These are phyloP conservation scores for Phytopythium sindhum DNA, from an alignment of 352 stramenopile genomes.

Conservation along the genomic window DNA sequence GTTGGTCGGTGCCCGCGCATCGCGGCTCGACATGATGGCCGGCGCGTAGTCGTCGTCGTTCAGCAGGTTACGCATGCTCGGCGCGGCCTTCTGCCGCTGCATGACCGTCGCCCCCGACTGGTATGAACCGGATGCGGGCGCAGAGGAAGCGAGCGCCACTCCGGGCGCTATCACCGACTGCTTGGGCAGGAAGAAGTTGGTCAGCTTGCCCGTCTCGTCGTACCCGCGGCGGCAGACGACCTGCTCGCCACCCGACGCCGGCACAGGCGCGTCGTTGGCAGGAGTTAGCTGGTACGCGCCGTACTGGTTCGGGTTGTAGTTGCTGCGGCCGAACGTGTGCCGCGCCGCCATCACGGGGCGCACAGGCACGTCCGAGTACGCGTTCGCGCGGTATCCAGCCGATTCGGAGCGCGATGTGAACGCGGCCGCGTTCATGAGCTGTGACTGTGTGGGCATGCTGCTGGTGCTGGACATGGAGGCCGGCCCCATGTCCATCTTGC, in stretches of 20 bases:
- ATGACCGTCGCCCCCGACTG: slow-evolving; percentile 1
- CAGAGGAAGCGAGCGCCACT: not conserved
- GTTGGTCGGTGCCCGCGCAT: not conserved
- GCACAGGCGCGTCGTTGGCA: slow-evolving; percentile 35
- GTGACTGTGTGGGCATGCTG: slow-evolving; percentile 6
- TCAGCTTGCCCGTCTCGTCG: slow-evolving; percentile 75
- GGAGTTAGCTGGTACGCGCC: slow-evolving; percentile 58
- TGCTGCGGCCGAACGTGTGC: slow-evolving; percentile 47
- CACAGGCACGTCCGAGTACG: slow-evolving; percentile 64
- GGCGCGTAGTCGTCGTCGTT: slow-evolving; percentile 22
- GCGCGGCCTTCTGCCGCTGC: slow-evolving; percentile 34
- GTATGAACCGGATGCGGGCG: not conserved
- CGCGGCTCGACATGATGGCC: not conserved
- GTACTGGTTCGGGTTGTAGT: slow-evolving; percentile 68
- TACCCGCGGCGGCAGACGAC: slow-evolving; percentile 60
- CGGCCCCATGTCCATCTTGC: slow-evolving; percentile 28
- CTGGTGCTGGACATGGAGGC: not conserved
- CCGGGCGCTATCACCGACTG: slow-evolving; percentile 13
- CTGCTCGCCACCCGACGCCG: slow-evolving; percentile 21
- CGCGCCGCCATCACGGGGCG: slow-evolving; percentile 33
- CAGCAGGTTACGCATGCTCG: slow-evolving; percentile 52
- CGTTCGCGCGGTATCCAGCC: slow-evolving; percentile 40
- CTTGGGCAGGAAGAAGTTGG: slow-evolving; percentile 70
- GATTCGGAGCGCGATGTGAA: slow-evolving; percentile 34
- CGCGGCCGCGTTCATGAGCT: not conserved